Base-by-base conservation (phyloP, 148 eudicot genomes). In the Rhododendron ovatum region DNA sequence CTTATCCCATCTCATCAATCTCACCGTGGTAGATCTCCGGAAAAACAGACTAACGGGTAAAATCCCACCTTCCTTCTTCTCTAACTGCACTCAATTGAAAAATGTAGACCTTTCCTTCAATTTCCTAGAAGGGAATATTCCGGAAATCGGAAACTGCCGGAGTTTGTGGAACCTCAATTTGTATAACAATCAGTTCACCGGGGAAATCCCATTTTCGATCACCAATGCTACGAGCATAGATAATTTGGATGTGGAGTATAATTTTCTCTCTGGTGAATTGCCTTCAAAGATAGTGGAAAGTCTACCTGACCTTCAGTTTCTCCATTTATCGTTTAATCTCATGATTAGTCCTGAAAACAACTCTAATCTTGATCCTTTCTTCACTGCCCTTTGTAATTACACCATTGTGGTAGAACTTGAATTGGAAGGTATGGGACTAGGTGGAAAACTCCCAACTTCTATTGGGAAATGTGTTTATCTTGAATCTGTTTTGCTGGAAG, bases 331-430 rank as follows among this genome's bases (percentile, higher is more conserved):
- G 1, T 73, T 85, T 59, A 90, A 83, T 73, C 33, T 82, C 17
- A 80, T 90, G 85, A 71, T 67, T 43, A 88, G 90, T 65, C 88
- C 89, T 50, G 88, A 90, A n/a, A 43, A 67, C 30, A 90, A 89
- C 86, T 85, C 86, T 43, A 87, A 88, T 57, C 87, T 90, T 67
- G 89, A 87, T n/a, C 89, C 89, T 14, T 90, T 90, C 84, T 90
- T 90, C 83, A 57, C 51, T 37, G 86, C 90, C 14, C 84, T 88
- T 47, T 69, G 78, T 17, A 90, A 90, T 73, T 78, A 87, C 82
- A 80, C 87, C 6, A 37, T 0, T 53, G 45, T 88, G 18, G 9
- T 26, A 18, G 89, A 87, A 86, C 85, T 90, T 57, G 89, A 88
- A 84, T 43, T 90, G 88, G 87, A 88, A 8, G 92, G 89, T 28